These are phyloP conservation scores for Pseudozyma pruni DNA, from an alignment of 1,284 basidiomycete genomes.

Conservation along the genomic window DNA sequence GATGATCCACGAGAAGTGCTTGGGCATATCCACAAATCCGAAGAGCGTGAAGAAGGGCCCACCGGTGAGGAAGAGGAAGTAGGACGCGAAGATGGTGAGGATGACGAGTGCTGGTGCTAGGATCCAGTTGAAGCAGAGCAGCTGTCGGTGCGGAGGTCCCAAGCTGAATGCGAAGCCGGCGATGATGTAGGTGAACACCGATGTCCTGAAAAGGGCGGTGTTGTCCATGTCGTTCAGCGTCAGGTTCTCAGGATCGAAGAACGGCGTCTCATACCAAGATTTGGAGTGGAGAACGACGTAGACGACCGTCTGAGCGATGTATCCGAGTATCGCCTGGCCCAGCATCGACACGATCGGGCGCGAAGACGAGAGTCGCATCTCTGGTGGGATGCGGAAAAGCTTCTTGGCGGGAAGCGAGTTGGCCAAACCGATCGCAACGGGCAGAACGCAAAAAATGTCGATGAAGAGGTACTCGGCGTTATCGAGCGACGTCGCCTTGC, in stretches of 20 bases:
- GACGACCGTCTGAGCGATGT: conserved; percentile 42
- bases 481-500: conserved; percentile 43
- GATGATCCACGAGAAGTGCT: conserved; percentile 38
- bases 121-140: conserved; percentile 41
- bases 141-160: conserved; percentile 51
- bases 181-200: conserved; percentile 53
- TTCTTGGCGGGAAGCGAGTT: conserved; percentile 28
- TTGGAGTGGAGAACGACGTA: conserved; percentile 38
- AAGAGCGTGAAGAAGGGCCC: conserved; percentile 51
- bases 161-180: conserved; percentile 32
- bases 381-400: conserved; percentile 22
- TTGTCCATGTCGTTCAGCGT: conserved; percentile 50
- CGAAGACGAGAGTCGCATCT: conserved; percentile 36
- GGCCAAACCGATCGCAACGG: conserved; percentile 49
- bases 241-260: conserved; percentile 45
- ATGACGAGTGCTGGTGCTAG: conserved; percentile 31
- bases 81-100: conserved; percentile 35
- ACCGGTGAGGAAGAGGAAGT: conserved; percentile 49
- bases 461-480: conserved; percentile 57
- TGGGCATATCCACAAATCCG: conserved; percentile 35
- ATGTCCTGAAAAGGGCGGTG: conserved; percentile 38
- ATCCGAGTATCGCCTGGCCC: conserved; percentile 43
- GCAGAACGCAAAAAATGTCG: conserved; percentile 48
- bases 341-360: conserved; percentile 41
- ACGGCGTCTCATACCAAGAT: conserved; percentile 34